Evolutionary conservation across 768 basidiomycete species (phyloP), one percentile per base, ranked within the genome.

Genomic region (Mycena amicta): DNA sequence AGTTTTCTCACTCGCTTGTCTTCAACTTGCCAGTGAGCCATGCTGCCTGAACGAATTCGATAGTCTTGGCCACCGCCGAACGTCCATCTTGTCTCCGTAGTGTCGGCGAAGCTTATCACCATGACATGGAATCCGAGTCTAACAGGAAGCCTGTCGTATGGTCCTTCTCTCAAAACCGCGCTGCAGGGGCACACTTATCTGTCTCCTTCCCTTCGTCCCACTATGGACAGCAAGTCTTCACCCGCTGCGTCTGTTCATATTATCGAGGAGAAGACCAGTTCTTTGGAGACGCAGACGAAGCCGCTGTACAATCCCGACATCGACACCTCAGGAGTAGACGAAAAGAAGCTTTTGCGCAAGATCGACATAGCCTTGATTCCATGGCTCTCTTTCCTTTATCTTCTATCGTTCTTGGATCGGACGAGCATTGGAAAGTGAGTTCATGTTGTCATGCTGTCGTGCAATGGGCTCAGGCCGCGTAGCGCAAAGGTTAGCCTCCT

Each of bases 341-440:
- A 86, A 67, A 75, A 72, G 49, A 80, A 74, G 53, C 75, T 90
- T 25, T 70, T 82, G 37, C 73, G 87, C 45, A 87, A 80, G 69
- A 82, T 90, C 50, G 89, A 90, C 68, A 55, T 84, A 63, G 80
- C 79, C 65, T 77, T 93, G 55, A 79, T 93, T 29, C 92, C 92
- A 30, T 92, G 89, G 87, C 72, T 93, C 23, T 79, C 86, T 11
- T 65, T 91, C 5, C 75, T 93, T 23, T 92, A 92, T 69, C 75
- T 92, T 26, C 76, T 93, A 63, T 90, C 84, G 70, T 93, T 89
- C 68, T 75, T 92, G 52, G 81, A 83, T 57, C 71, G 84, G 70
- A 81, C 72, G 71, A 89, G 83, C 53, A 86, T 92, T 65, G 90
- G 89, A 40, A 91, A 91, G 62, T 64, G 50, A 57, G 62, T 40